Conservation (phyloP, 495 filamentous ascomycete species). For the Penicillium desertorum region DNA sequence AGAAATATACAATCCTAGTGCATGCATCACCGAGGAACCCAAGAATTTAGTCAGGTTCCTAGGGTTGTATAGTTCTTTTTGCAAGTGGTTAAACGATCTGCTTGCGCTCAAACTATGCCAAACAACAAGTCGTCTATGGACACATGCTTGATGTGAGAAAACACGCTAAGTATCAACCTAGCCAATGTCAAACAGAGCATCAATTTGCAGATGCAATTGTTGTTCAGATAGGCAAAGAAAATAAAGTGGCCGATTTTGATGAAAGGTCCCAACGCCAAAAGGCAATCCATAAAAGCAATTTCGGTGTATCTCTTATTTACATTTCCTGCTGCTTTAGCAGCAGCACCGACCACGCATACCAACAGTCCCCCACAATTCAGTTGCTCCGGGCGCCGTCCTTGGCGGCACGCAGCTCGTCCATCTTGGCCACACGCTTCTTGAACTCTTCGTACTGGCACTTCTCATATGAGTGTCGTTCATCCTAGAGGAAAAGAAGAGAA, state of each 20-base stretch:
- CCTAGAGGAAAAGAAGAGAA: constrained; percentile 45
- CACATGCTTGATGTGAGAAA: background rate
- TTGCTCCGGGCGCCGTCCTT: constrained; percentile 90
- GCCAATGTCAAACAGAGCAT: background rate
- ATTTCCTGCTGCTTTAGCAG: constrained; percentile 39
- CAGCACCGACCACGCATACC: constrained; percentile 23
- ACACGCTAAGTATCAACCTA: background rate
- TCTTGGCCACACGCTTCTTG: constrained; percentile 97
- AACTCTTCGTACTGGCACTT: constrained; percentile 99
- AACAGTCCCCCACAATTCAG: constrained; percentile 44
- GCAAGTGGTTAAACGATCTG: background rate
- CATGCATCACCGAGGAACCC: background rate
- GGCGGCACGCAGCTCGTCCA: constrained; percentile 88
- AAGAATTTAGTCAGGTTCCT: background rate
- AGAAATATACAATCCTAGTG: background rate
- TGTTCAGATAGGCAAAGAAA: background rate
- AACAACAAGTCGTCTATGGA: background rate
- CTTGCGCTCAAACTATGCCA: background rate
- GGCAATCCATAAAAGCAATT: constrained; percentile 44
- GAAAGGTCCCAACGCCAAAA: constrained; percentile 38
- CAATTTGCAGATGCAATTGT: background rate
- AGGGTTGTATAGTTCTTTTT: background rate
- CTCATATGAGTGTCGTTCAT: constrained; percentile 94
- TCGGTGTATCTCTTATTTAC: constrained; percentile 48
- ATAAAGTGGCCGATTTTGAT: constrained; percentile 8